Evolutionary conservation across 805 yeast species (phyloP), one percentile per base, ranked within the genome.

Genomic region (Schwanniomyces occidentalis): DNA sequence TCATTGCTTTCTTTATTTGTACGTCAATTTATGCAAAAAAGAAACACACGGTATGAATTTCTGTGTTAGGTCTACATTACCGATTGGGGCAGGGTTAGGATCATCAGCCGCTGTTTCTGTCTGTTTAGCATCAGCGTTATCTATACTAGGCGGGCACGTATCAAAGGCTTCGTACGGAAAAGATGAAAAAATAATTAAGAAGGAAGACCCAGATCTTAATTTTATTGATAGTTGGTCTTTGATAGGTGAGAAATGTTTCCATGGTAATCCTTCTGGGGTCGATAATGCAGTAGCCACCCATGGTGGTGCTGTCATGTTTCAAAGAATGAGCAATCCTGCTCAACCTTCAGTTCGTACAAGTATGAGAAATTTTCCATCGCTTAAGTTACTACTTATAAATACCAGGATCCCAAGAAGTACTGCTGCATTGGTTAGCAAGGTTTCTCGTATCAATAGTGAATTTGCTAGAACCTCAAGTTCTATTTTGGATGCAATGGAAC

Each of bases 41-140:
- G 45, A 56, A 0, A 61, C 68, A 1, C 69, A 68, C 1, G 85
- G 85, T 4, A 52, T 71, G 41, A 71, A 69, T 21, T 87, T 83
- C 56, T 70, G 80, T 3, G 79, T 86, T 10, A 76, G 90, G 38
- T 86, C 96, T 1, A 82, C 95, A 1, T 65, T 90, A 32, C 99
- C 99, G 1, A 83, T 91, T 31, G 97, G 99, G 24, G 97, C 99
- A 1, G 99, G 99, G 0, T 71, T 93, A 30, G 99, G 99, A 0
- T 86, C 96, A 1, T 85, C 95, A 28, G 98, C 98, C 0, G 80
- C 96, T 2, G 76, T 87, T 12, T 78, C 95, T 1, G 98, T 93
- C 3, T 82, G 93, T 51, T 55, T 93, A 23, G 75, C 95, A 0
- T 67, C 91, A 10, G 95, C 93, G 0, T 66, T 91, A 53, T 64